These are phyloP conservation scores for Hanseniaspora jakobsenii DNA, from an alignment of 805 yeast species.

Conservation along the genomic window DNA sequence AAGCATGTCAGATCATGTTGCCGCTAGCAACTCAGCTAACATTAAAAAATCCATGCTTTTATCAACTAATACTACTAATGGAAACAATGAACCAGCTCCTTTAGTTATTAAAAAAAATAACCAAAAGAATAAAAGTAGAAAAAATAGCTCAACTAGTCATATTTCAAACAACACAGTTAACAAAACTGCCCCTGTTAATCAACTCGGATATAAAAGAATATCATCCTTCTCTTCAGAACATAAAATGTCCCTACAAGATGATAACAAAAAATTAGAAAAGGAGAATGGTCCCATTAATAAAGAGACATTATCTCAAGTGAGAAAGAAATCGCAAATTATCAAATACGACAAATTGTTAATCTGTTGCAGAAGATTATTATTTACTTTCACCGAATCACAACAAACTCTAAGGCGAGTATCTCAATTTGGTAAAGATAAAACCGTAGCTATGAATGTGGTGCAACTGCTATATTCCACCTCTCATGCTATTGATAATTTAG, in stretches of 20 bases:
- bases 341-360: slow-evolving; percentile 26
- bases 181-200: too few species aligned
- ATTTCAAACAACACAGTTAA: too few species aligned
- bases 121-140: not conserved
- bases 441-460: slow-evolving; percentile 42
- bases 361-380: slow-evolving; percentile 46
- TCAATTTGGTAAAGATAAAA: slow-evolving; percentile 46
- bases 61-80: too few species aligned
- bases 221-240: slow-evolving; percentile 14
- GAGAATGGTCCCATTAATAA: not conserved
- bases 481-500: slow-evolving; percentile 43
- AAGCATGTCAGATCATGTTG: slow-evolving; percentile 11
- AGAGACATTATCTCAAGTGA: slow-evolving; percentile 5
- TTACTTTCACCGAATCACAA: slow-evolving; percentile 54
- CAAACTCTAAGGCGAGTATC: slow-evolving; percentile 45
- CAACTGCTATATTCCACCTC: slow-evolving; percentile 41
- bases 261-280: slow-evolving; percentile 5
- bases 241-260: slow-evolving; percentile 6
- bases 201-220: not conserved
- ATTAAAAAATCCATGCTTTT: slow-evolving; percentile 8
- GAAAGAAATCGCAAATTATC: slow-evolving; percentile 12
- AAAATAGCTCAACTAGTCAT: not conserved
- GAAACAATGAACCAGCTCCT: too few species aligned
- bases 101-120: slow-evolving; percentile 9
- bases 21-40: slow-evolving; percentile 6